Evolutionary conservation across 768 basidiomycete genomes (phyloP).

Genomic region (Paxillus involutus): DNA sequence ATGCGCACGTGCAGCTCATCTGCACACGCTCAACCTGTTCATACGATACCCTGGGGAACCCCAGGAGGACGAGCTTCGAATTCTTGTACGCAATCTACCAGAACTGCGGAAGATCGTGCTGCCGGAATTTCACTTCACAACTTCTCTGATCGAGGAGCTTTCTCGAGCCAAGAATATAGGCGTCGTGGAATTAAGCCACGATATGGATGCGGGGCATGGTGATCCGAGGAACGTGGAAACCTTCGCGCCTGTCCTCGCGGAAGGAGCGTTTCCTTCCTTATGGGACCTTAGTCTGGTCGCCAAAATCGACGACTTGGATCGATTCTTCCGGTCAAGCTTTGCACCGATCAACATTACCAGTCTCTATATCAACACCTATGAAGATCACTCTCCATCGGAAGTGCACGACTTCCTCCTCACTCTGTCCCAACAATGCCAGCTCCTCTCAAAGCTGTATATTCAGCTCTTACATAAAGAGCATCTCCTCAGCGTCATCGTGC

Average conservation of each 20-base stretch:
- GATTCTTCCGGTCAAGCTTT: conserved; percentile 43
- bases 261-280: conserved; percentile 54
- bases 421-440: conserved; percentile 46
- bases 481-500: conserved; percentile 10
- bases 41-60: conserved; percentile 38
- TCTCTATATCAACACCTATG: conserved; percentile 52
- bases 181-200: conserved; percentile 54
- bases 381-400: conserved; percentile 41
- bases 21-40: conserved; percentile 48
- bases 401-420: conserved; percentile 44
- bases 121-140: conserved; percentile 53
- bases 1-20: conserved; percentile 48
- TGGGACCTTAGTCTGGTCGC: conserved; percentile 52
- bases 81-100: conserved; percentile 40
- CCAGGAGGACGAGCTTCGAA: conserved; percentile 41
- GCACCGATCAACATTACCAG: conserved; percentile 49
- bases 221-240: conserved; percentile 40
- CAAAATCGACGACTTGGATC: conserved; percentile 42
- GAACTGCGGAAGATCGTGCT: conserved; percentile 49
- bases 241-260: conserved; percentile 43
- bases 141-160: conserved; percentile 43
- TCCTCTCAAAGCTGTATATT: conserved; percentile 44
- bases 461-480: conserved; percentile 27
- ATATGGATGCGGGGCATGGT: conserved; percentile 48
- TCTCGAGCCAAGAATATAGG: conserved; percentile 44